Evolutionary conservation across 495 filamentous ascomycete species (phyloP).

Genomic region (Mytilinidion resinicola): DNA sequence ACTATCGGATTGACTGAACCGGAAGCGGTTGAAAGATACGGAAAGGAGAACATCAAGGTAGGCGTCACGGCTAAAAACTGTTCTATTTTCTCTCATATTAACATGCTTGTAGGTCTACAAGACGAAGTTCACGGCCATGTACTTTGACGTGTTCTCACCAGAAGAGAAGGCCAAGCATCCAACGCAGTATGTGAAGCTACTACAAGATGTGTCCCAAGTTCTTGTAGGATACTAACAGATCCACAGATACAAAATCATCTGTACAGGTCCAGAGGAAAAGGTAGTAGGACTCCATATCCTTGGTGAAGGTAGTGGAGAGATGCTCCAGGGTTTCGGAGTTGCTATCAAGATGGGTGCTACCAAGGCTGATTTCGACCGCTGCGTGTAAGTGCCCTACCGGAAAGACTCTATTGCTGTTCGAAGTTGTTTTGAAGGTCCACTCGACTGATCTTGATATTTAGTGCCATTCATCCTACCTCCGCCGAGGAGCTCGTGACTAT

Average conservation of each 20-base stretch:
- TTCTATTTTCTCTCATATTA: background rate
- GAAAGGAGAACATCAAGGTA: slow-evolving; percentile 50
- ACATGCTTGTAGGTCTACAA: slow-evolving; percentile 40
- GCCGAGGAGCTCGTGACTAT: slow-evolving; percentile 27
- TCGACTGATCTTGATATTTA: background rate
- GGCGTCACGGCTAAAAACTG: background rate
- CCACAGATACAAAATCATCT: slow-evolving; percentile 49
- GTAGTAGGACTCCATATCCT: slow-evolving; percentile 56
- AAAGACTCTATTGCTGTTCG: too few species aligned
- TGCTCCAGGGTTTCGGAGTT: slow-evolving; percentile 28
- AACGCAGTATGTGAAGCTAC: slow-evolving; percentile 38
- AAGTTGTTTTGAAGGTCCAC: background rate
- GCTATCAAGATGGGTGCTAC: slow-evolving; percentile 32
- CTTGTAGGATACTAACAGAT: background rate
- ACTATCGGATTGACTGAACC: slow-evolving; percentile 54
- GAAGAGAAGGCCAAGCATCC: slow-evolving; percentile 54
- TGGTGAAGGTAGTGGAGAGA: slow-evolving; percentile 43
- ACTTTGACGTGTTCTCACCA: slow-evolving; percentile 45
- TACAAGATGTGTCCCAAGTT: background rate
- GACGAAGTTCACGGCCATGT: slow-evolving; percentile 54
- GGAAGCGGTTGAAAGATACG: slow-evolving; percentile 47
- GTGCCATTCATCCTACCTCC: slow-evolving; percentile 27
- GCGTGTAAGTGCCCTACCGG: slow-evolving; percentile 19
- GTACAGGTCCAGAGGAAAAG: slow-evolving; percentile 51
- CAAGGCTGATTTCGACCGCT: slow-evolving; percentile 28